Base-by-base conservation (phyloP, 768 basidiomycete genomes). In the Pleurotus citrinopileatus region DNA sequence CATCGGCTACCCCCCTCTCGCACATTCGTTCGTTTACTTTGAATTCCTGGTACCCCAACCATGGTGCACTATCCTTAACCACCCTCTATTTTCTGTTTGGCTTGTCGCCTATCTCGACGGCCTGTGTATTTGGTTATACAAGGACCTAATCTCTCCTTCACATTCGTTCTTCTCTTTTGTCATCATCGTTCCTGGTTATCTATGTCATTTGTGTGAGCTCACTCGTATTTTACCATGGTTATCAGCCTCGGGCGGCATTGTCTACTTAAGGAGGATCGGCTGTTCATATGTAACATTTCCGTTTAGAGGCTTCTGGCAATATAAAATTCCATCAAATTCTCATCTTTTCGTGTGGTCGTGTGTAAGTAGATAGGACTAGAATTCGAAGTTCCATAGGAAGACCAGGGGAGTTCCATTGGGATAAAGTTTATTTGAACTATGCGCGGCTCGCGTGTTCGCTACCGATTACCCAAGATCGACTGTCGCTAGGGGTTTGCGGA, bases 281-380 rank as follows among this genome's bases (percentile, higher is more conserved):
- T 62, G 60, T 67, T 62, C 65, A 57, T 65, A 66, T 74, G 70
- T 76, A 75, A 68, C 67, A 70, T 64, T 62, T 70, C 67, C n/a
- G 5, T 47, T 46, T 73, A 74, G 70, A 74, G 66, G 7, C 17
- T 19, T 7, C 19, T 13, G 29, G 29, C 38, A 2, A 13, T n/a
- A 40, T 3, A 40, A 34, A 34, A 34, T 34, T 34, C 32, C 9
- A 10, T 3, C 3, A 34, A 34, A 1, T 34, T 34, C 32, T 3
- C 3, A 1, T 10, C n/a, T 34, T 34, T 34, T n/a, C n/a, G n/a
- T n/a, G n/a, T n/a, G n/a, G n/a, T n/a, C n/a, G n/a, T n/a, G n/a
- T n/a, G n/a, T n/a, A n/a, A n/a, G n/a, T n/a, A n/a, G n/a, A n/a
- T n/a, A n/a, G n/a, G n/a, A n/a, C n/a, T n/a, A n/a, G n/a, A n/a